phyloP scores from a whole-genome alignment of 1,139 yeast genomes.

The Yamadazyma epiphylla region DNA sequence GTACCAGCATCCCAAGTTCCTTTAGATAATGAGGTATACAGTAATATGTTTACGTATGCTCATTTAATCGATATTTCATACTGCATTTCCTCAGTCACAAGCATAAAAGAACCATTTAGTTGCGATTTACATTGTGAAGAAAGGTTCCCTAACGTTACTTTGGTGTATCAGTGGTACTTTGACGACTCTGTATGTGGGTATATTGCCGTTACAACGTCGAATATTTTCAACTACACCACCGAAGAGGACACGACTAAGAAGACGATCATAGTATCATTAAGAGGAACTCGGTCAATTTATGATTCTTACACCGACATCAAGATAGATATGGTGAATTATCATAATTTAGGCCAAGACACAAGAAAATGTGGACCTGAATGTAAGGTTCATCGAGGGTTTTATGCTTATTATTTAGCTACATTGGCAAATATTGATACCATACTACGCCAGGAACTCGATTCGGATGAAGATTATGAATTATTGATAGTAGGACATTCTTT shows the following conservation, averaged over 20 bases:
- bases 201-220: slow-evolving; percentile 30
- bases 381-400: slow-evolving; percentile 47
- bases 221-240: slow-evolving; percentile 21
- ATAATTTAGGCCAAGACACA: slow-evolving; percentile 20
- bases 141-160: slow-evolving; percentile 37
- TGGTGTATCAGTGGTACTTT: slow-evolving; percentile 46
- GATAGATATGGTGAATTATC: slow-evolving; percentile 34
- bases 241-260: slow-evolving; percentile 15
- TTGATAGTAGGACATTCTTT: slow-evolving; percentile 48
- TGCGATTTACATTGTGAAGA: slow-evolving; percentile 41
- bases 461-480: slow-evolving; percentile 27
- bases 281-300: slow-evolving; percentile 48
- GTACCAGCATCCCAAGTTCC: too few relatives aligned
- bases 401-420: slow-evolving; percentile 28
- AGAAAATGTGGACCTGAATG: slow-evolving; percentile 36
- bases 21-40: slow-evolving; percentile 23
- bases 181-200: slow-evolving; percentile 40
- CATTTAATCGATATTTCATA: slow-evolving; percentile 49
- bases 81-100: slow-evolving; percentile 37
- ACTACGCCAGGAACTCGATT: slow-evolving; percentile 21
- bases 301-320: slow-evolving; percentile 45
- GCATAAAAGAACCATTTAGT: slow-evolving; percentile 38
- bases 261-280: slow-evolving; percentile 35
- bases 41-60: slow-evolving; percentile 36
- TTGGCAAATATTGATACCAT: slow-evolving; percentile 22